Conservation (phyloP, 2,329 filamentous ascomycete species). For the Trichophyton equinum region DNA sequence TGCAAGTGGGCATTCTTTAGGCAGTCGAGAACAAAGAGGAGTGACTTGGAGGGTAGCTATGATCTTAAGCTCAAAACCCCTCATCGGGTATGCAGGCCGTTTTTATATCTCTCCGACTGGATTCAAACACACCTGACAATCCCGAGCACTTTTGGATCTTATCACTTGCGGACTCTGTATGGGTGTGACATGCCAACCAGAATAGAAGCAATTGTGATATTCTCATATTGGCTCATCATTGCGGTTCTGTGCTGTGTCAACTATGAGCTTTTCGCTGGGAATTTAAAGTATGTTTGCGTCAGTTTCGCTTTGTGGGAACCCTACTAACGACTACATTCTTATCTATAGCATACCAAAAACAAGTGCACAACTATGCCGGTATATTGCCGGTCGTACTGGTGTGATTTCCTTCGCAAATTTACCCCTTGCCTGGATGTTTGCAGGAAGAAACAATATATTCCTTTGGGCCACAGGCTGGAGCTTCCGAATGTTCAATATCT, state of each 20-base stretch:
- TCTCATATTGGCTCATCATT: constrained; percentile 35
- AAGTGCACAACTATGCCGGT: constrained; percentile 37
- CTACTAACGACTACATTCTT: neutral
- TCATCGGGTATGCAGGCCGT: neutral
- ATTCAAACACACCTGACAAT: constrained; percentile 5
- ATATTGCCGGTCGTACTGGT: constrained; percentile 51
- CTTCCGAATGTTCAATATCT: constrained; percentile 53
- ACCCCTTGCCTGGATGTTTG: constrained; percentile 54
- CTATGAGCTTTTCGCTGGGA: constrained; percentile 35
- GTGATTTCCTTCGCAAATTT: constrained; percentile 53
- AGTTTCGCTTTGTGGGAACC: neutral
- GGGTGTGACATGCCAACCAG: constrained; percentile 38
- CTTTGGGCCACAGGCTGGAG: constrained; percentile 58
- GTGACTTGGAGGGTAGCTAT: neutral
- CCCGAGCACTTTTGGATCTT: constrained; percentile 10
- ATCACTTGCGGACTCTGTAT: constrained; percentile 30
- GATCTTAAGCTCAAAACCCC: neutral
- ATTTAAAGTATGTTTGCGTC: constrained; percentile 33
- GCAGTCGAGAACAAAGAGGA: constrained; percentile 11
- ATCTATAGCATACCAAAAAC: constrained; percentile 7
- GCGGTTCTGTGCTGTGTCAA: constrained; percentile 32
- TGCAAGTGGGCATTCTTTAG: neutral
- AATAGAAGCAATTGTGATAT: constrained; percentile 35
- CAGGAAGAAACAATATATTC: constrained; percentile 53
- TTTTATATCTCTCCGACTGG: constrained; percentile 3